Conservation (phyloP, 352 stramenopile species). For the Globisporangium middletonii region DNA sequence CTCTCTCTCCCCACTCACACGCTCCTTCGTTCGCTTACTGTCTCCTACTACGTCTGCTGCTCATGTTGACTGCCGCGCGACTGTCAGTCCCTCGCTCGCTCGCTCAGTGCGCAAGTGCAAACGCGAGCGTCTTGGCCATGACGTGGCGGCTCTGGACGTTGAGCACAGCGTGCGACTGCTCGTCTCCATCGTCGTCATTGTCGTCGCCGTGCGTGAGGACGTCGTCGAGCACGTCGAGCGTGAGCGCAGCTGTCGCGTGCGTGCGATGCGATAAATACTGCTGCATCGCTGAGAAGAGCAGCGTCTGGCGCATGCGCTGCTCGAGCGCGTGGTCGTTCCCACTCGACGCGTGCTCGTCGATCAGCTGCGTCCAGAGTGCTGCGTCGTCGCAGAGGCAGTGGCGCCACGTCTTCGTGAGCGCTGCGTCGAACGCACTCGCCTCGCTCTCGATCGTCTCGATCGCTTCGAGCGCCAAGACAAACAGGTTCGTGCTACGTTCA, state of each 20-base stretch:
- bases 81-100: not conserved
- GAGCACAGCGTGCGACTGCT: slow-evolving; percentile 23
- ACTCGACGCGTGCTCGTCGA: slow-evolving; percentile 40
- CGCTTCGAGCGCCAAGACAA: slow-evolving; percentile 65
- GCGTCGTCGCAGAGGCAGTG: slow-evolving; percentile 47
- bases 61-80: too few relatives aligned
- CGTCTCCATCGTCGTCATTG: slow-evolving; percentile 13
- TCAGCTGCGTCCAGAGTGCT: slow-evolving; percentile 49
- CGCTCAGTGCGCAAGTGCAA: slow-evolving; percentile 25
- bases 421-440: slow-evolving; percentile 35
- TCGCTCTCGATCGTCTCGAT: slow-evolving; percentile 46
- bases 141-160: slow-evolving; percentile 50
- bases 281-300: slow-evolving; percentile 59
- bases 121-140: slow-evolving; percentile 68
- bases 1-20: not conserved
- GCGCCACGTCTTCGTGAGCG: slow-evolving; percentile 45
- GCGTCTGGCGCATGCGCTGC: slow-evolving; percentile 56
- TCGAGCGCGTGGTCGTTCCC: slow-evolving; percentile 66
- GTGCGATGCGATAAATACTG: slow-evolving; percentile 33
- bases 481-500: slow-evolving; percentile 43
- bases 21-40: not conserved
- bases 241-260: slow-evolving; percentile 21
- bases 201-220: slow-evolving; percentile 45
- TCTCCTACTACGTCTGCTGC: too few relatives aligned
- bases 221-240: slow-evolving; percentile 56